Conservation (phyloP, 1,284 basidiomycete genomes). For the Ganoderma leucocontextum region DNA sequence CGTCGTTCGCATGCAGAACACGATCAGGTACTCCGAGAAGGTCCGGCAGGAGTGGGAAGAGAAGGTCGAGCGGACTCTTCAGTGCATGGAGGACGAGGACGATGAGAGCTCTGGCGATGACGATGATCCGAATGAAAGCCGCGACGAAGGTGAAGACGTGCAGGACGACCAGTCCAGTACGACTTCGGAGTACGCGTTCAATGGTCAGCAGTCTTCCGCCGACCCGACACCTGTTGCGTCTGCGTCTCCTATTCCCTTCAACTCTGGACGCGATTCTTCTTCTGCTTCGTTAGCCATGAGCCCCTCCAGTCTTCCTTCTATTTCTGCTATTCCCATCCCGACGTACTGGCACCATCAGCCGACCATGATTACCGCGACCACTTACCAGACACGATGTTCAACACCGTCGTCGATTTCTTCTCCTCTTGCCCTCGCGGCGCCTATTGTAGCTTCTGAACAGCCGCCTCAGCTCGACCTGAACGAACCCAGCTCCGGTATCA, state of each 20-base stretch:
- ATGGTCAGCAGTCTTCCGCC: slow-evolving; percentile 52
- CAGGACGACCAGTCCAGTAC: slow-evolving; percentile 66
- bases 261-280: slow-evolving; percentile 34
- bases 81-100: slow-evolving; percentile 61
- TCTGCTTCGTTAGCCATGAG: slow-evolving; percentile 40
- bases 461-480: slow-evolving; percentile 72
- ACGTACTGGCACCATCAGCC: slow-evolving; percentile 42
- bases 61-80: slow-evolving; percentile 77
- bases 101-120: slow-evolving; percentile 48
- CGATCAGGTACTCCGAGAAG: slow-evolving; percentile 97
- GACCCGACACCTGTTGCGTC: slow-evolving; percentile 77
- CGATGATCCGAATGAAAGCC: slow-evolving; percentile 47
- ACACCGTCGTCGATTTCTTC: slow-evolving; percentile 87
- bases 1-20: slow-evolving; percentile 97
- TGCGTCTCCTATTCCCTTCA: slow-evolving; percentile 60
- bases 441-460: slow-evolving; percentile 76
- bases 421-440: slow-evolving; percentile 80
- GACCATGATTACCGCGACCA: slow-evolving; percentile 46
- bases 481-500: slow-evolving; percentile 48
- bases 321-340: slow-evolving; percentile 38
- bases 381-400: slow-evolving; percentile 78
- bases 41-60: slow-evolving; percentile 98
- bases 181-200: slow-evolving; percentile 70
- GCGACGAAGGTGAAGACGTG: slow-evolving; percentile 38
- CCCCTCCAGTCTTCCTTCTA: slow-evolving; percentile 37